These are phyloP conservation scores for Adansonia madagascariensis DNA, from an alignment of 441 rosid genomes.

Conservation along the genomic window DNA sequence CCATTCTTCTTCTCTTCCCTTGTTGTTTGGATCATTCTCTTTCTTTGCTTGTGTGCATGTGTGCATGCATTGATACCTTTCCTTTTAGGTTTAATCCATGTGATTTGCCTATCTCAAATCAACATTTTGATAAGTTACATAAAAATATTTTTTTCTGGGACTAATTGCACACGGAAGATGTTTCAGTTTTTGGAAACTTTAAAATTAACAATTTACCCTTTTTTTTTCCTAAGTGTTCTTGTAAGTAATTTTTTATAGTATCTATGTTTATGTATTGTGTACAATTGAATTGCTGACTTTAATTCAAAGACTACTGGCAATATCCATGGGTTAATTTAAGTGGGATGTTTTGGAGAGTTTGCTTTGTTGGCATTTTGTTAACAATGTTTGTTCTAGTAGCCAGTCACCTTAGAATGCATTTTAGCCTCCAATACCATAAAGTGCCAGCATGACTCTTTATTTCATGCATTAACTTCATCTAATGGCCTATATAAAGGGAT, in stretches of 20 bases:
- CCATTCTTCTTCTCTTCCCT: not conserved
- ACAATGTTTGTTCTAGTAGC: not conserved
- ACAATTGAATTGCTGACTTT: not conserved
- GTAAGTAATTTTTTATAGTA: not conserved
- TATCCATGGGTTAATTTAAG: not conserved
- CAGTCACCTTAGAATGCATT: constrained; percentile 1
- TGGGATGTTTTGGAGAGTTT: not conserved
- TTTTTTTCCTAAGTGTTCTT: not conserved
- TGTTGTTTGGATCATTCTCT: not conserved
- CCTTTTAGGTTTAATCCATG: not conserved
- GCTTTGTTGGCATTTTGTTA: no score
- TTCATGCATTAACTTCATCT: not conserved
- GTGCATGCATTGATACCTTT: not conserved
- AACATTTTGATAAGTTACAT: not conserved
- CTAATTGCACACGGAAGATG: not conserved
- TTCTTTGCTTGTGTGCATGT: not conserved
- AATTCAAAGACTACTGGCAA: not conserved
- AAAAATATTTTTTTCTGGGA: not conserved
- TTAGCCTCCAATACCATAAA: not conserved
- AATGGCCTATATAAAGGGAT: not conserved
- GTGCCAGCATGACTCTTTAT: not conserved
- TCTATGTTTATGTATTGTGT: not conserved
- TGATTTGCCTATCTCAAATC: not conserved
- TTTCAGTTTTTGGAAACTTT: not conserved
- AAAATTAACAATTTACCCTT: not conserved